Evolutionary conservation across 345 rosid genomes (phyloP).

Genomic region (Camelina hispida): DNA sequence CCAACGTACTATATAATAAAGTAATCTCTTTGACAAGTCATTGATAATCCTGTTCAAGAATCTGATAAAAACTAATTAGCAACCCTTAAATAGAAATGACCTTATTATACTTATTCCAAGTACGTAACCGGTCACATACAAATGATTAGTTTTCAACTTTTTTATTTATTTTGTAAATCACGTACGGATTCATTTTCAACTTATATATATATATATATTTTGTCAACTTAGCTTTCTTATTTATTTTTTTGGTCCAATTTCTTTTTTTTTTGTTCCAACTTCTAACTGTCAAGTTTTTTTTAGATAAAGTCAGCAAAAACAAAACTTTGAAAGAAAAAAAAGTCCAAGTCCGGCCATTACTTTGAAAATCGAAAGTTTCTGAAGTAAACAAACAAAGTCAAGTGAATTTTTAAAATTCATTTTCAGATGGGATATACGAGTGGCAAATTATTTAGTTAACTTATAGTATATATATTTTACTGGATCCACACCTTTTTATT

Average conservation of each 20-base stretch:
- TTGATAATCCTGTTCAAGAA: background rate
- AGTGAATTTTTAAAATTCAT: background rate
- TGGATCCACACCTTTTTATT: background rate
- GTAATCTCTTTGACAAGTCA: background rate
- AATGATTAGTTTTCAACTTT: constrained; percentile 26
- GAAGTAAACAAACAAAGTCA: constrained; percentile 6
- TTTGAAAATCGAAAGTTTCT: constrained; percentile 9
- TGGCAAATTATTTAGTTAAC: background rate
- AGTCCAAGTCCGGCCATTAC: constrained; percentile 11
- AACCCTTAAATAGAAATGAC: background rate
- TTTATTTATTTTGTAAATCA: constrained; percentile 14
- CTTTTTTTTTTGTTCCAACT: constrained; percentile 16
- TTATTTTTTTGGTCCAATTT: constrained; percentile 11
- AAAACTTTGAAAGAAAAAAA: background rate
- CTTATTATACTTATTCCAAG: background rate
- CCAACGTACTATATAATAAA: background rate
- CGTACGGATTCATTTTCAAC: constrained; percentile 2
- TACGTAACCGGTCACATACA: constrained; percentile 27
- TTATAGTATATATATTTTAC: no score
- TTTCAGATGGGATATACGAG: no score
- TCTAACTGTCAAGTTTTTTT: constrained; percentile 26
- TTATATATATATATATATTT: background rate
- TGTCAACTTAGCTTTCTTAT: constrained; percentile 12
- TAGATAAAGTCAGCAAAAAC: constrained; percentile 3
- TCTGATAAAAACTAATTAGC: background rate